Base-by-base conservation (phyloP, 305 asterid species). In the Fraxinus baroniana region DNA sequence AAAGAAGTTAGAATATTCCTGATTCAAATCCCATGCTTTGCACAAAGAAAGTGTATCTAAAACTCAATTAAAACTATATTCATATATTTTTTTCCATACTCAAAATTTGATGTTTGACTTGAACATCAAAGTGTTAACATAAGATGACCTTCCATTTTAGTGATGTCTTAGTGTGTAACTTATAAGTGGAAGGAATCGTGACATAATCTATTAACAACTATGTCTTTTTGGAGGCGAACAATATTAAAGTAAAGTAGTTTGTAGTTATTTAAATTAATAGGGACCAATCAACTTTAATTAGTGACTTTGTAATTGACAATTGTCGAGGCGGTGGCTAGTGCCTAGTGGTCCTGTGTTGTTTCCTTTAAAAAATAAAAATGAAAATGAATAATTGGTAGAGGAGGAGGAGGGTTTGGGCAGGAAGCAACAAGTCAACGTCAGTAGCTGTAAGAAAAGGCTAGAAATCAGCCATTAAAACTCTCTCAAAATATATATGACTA, bases 341-440 rank as follows among this genome's bases (percentile, higher is more conserved):
- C 62, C 62, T 4, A 36, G 87, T 84, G 89, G 86, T 84, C 89
- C 87, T 77, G 46, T 79, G 81, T 79, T 66, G 70, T 84, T 78
- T 85, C 20, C 28, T 2, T 80, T 80, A 6, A 57, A 76, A 70
- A 60, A 79, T 74, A 35, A 80, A 72, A 22, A 75, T 64, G 17
- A 64, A 22, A 64, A 24, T 24, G 9, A 70, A 20, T 20, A 66
- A 76, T 74, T 81, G 39, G 8, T 49, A 49, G 60, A 49, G 60
- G 7, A 17, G 62, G 20, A 13, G 37, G 76, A 70, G 39, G 81
- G 73, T 82, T 84, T 33, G 62, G 81, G 81, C 37, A 24, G 77
- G 81, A 80, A 87, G 78, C 89, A 82, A 85, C 39, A 66, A 78
- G 83, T 87, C 89, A 82, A 49, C 81, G 83, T 85, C 88, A 83